Percentiles rank a stretch among this genome's conserved stretches.
These are phyloP conservation scores for Coemansia sp. DNA, from an alignment of 192 early-diverging fungal genomes.

Conservation along the genomic window DNA sequence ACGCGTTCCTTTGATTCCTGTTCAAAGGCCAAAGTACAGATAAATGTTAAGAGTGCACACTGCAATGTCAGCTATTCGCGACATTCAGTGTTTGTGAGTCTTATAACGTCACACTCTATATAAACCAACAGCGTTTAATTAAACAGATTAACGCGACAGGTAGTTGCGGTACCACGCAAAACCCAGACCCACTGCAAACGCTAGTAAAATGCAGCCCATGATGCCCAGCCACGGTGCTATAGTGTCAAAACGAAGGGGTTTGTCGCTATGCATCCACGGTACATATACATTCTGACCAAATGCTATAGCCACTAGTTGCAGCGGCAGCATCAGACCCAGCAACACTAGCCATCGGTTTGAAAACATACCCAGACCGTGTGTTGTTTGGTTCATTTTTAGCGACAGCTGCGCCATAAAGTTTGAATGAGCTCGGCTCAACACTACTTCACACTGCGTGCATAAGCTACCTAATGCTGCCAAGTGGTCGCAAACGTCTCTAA, in stretches of 20 bases:
- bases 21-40: too few species aligned
- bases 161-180: slow-evolving; percentile 10
- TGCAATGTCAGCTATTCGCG: too few species aligned
- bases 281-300: slow-evolving; percentile 70
- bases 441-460: slow-evolving; percentile 71
- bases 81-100: too few species aligned
- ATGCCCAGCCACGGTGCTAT: slow-evolving; percentile 57
- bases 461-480: slow-evolving; percentile 69
- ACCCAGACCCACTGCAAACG: slow-evolving; percentile 31
- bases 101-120: too few species aligned
- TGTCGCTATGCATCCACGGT: slow-evolving; percentile 52
- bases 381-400: slow-evolving; percentile 64
- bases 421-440: slow-evolving; percentile 68
- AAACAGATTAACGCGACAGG: neutral
- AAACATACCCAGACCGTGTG: slow-evolving; percentile 43
- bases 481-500: slow-evolving; percentile 55
- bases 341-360: slow-evolving; percentile 31
- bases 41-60: too few species aligned
- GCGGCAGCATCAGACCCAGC: slow-evolving; percentile 51
- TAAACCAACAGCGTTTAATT: neutral
- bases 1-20: too few species aligned
- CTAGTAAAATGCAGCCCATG: slow-evolving; percentile 46
- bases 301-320: slow-evolving; percentile 63
- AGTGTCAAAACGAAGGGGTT: slow-evolving; percentile 24
- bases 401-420: slow-evolving; percentile 83